Percentiles rank a stretch among this genome's conserved stretches.
These are phyloP conservation scores for Nasturtium officinale DNA, from an alignment of 345 rosid species.

Conservation along the genomic window DNA sequence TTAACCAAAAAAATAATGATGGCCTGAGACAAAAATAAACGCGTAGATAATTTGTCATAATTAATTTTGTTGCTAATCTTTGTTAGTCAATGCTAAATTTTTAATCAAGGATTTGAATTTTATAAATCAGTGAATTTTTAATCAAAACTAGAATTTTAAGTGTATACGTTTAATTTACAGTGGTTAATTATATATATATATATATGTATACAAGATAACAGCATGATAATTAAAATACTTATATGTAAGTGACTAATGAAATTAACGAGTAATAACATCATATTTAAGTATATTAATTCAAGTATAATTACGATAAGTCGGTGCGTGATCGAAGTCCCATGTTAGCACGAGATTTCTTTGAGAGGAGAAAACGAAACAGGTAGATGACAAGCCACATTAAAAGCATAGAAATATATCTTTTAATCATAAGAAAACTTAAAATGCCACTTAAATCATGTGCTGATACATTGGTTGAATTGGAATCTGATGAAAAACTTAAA, in stretches of 20 bases:
- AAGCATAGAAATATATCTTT: not conserved
- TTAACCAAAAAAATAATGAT: not conserved
- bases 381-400: conserved; percentile 38
- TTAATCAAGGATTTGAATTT: not conserved
- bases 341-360: conserved; percentile 44
- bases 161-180: not conserved
- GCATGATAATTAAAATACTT: not conserved
- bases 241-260: not conserved
- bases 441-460: conserved; percentile 39
- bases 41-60: not conserved
- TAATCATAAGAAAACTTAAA: not conserved
- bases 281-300: not conserved
- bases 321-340: conserved; percentile 39
- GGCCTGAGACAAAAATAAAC: not conserved
- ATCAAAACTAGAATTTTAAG: not conserved
- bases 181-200: not conserved
- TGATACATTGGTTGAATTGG: conserved; percentile 15
- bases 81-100: not conserved
- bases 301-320: conserved; percentile 29
- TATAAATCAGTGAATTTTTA: not conserved
- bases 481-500: conserved; percentile 33
- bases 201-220: not conserved
- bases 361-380: conserved; percentile 41
- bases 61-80: not conserved
- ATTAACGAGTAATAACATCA: not conserved